Evolutionary conservation across 2,329 filamentous ascomycete genomes (phyloP), one percentile per base, ranked within the genome.

Genomic region (Ascochyta viciae-villosae): DNA sequence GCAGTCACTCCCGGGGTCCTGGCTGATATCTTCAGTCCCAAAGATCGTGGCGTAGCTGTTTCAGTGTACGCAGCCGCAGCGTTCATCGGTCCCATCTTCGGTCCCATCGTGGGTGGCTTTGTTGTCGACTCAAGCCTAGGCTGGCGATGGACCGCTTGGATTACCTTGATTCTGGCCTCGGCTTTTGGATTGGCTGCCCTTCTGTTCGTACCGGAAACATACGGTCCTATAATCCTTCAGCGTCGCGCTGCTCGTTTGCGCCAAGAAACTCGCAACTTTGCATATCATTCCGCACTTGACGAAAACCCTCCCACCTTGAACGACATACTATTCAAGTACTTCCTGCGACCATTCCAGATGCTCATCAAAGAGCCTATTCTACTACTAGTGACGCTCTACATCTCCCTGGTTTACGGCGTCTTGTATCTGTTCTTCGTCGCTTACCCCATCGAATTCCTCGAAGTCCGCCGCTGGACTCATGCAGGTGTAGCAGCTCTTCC

Each of bases 371-470:
- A 26, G 24, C 89, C 88, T 1, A 90, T 90, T 53, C 88, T 87
- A 70, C 85, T 88, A 64, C 79, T 88, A 7, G 80, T 90, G 16
- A 84, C 87, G 1, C 64, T 90, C 0, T 89, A 34, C 31, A n/a
- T 34, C n/a, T 34, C 31, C 31, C n/a, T 34, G 4, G 12, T 34
- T 10, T 34, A 34, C 31, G 31, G 12, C 5, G n/a, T n/a, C 12
- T 13, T 34, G 12, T 34, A 34, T 34, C 12, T n/a, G 12, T 88
- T 75, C 68, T 45, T 65, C 70, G 82, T 85, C 16, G 86, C 87
- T 12, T 91, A 90, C 68, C 88, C 88, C 22, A 79, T 90, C 63
- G 85, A 87, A 34, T 90, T 89, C 66, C 76, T 81, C 47, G 81
- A 87, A 63, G 66, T 80, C 4, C 81, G 87, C 19, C 85, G 85